Base-by-base conservation (phyloP, 75 land plant genomes). In the Sequoiadendron giganteum region DNA sequence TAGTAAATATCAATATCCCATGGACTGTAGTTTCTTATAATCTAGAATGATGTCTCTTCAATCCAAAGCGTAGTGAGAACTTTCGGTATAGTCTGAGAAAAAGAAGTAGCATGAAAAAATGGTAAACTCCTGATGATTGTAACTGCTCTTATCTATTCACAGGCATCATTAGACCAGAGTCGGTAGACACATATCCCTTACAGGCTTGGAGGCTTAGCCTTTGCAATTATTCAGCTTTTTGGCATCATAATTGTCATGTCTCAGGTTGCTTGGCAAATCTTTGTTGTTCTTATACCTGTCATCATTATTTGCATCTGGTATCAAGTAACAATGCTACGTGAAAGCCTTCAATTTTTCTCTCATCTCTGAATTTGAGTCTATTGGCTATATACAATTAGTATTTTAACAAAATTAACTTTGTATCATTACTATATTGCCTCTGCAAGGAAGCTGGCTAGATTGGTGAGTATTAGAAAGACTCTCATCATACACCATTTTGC, bases 101-200 rank as follows among this genome's bases (percentile, higher is more conserved):
- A 77, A 78, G 45, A 8, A 78, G 21, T 36, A 61, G 70, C 9
- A 25, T 61, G 7, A 18, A 3, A 36, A 36, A 77, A 38, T 77
- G 18, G 40, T 18, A 77, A 73, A 18, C 91, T 78, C 42, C 70
- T 65, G 70, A n/a, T 65, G 70, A 65, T 65, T 65, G 8, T 65
- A 5, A 6, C 85, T 32, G 6, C 38, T 42, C 6, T 85, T 61
- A 73, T 45, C 58, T 55, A 49, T 25, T 85, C 42, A 15, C 93
- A 97, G 97, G 92, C 92, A 83, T 97, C 98, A 25, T 92, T 93
- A 48, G 96, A 97, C 88, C 99, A 97, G 87, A 93, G 92, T 85
- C 89, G 10, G 88, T 97, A 58, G 99, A 97, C 88, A 91, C 93
- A 92, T 72, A 92, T 95, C 28, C 95, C 94, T 1, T 92, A 91